Base-by-base conservation (phyloP, 148 eudicot genomes). In the Rhododendron ovatum region DNA sequence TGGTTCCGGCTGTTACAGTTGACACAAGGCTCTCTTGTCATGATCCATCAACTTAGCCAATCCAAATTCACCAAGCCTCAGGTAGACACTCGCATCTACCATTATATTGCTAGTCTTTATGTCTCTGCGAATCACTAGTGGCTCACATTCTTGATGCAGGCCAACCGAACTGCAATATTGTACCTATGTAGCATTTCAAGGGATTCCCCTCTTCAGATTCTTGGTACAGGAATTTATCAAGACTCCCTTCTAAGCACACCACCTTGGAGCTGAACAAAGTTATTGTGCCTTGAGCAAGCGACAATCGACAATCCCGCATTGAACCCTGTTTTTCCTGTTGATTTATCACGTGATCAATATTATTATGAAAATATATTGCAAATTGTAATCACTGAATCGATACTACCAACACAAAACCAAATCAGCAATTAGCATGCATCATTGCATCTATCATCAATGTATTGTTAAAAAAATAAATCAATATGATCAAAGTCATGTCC, bases 101-200 rank as follows among this genome's bases (percentile, higher is more conserved):
- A 95, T 88, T 82, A 95, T 83, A 79, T 94, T 95, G 84, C 97
- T 94, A 12, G 94, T 86, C 87, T 95, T 93, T 76, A 92, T 88
- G 84, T 93, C 98, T 63, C 98, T 89, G 79, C 94, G 98, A 50
- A 94, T 94, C 85, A 94, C 95, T 82, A 90, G 93, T 80, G 93
- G 94, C 84, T 95, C 96, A 85, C 95, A 93, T 85, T 96, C 98
- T 61, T 93, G 93, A 86, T 94, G 98, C 77, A 92, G 48, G 98
- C 98, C 81, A 96, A 90, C 14, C 98, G 98, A 20, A 92, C 85
- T 22, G 92, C 94, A 17, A 93, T 92, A 17, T 92, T 93, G 88
- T 93, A 92, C 82, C 98, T 89, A 35, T 41, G 43, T 41, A 41
- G 43, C 43, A 41, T 41, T 41, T 41, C 43, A 41, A 7, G 43